Base-by-base conservation (phyloP, 2,329 filamentous ascomycete species). In the Colletotrichum gigasporum region DNA sequence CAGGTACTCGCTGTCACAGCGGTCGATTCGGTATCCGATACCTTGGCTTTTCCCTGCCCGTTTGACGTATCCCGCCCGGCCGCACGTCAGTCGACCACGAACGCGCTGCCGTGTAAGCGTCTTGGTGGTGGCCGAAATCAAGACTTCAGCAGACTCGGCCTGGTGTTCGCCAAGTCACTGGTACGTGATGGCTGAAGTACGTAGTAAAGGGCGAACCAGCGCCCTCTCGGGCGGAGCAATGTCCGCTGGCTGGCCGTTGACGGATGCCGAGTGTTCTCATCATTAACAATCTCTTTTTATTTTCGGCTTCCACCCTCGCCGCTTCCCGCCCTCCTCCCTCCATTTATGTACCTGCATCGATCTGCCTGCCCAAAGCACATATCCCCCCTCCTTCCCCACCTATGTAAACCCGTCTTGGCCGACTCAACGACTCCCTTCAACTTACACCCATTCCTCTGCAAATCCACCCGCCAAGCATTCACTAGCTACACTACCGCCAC, bases 381-480 rank as follows among this genome's bases (percentile, higher is more conserved):
- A 28, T 10, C 4, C 24, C n/a, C 39, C 41, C 22, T 35, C 35
- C 5, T 39, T 42, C 18, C n/a, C 42, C 9, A 26, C 10, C 18
- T 47, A 50, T 26, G 44, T 51, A 61, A 64, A 48, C 5, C 4
- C 14, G 35, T 47, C 56, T 61, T 61, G 61, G 48, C 61, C 44
- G 8, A 51, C 26, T 56, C 28, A 51, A 7, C 35, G 7, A 12
- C 9, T n/a, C 16, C 8, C 14, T 9, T 9, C 20, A 24, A 48
- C 48, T 9, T 35, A 10, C 18, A 41, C 16, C 8, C 16, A 14
- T 20, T 22, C 6, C 30, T 16, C 22, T n/a, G 16, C 30, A 34
- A 14, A 30, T n/a, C n/a, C 3, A 32, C 34, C 32, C 20, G 50
- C 54, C 42, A 37, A 62, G 28, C 14, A 45, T n/a, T n/a, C n/a